Evolutionary conservation across 768 basidiomycete genomes (phyloP).

Genomic region (Filobasidium floriforme): DNA sequence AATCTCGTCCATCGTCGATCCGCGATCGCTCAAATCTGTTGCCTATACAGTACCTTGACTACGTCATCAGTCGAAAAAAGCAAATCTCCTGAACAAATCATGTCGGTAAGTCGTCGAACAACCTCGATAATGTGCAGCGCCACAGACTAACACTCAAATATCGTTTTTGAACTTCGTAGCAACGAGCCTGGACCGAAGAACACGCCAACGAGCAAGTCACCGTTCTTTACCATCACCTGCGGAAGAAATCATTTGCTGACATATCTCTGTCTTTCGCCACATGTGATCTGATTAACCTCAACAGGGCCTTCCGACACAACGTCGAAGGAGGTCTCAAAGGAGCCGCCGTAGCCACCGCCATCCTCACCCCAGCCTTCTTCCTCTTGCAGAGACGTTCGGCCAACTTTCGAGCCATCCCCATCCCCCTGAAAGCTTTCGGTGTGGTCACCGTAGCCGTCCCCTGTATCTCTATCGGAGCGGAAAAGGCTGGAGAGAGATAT

Average conservation of each 20-base stretch:
- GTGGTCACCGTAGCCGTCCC: constrained; percentile 34
- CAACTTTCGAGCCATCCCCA: constrained; percentile 32
- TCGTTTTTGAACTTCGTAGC: neutral
- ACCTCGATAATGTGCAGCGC: neutral
- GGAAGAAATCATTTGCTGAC: neutral
- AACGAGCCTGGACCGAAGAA: constrained; percentile 10
- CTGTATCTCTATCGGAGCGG: constrained; percentile 33
- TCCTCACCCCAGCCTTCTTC: constrained; percentile 30
- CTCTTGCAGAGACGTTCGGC: constrained; percentile 25
- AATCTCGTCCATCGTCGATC: too few species aligned
- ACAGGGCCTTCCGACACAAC: constrained; percentile 29
- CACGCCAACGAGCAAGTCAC: neutral
- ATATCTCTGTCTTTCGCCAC: neutral
- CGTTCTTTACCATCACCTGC: neutral
- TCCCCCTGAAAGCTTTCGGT: constrained; percentile 38
- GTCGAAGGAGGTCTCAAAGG: constrained; percentile 35
- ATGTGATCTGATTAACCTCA: too few species aligned
- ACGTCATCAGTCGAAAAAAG: too few species aligned
- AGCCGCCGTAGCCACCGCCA: constrained; percentile 25
- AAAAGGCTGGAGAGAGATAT: constrained; percentile 41
- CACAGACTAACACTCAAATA: neutral
- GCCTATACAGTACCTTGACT: too few species aligned
- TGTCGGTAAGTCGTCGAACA: constrained; percentile 3
- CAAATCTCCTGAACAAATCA: too few species aligned
- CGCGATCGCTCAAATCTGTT: too few species aligned